A percentile compares a stretch with the other conserved stretches of the same genome.
phyloP scores from a whole-genome alignment of 495 filamentous ascomycete genomes.

The Neurospora terricola region DNA sequence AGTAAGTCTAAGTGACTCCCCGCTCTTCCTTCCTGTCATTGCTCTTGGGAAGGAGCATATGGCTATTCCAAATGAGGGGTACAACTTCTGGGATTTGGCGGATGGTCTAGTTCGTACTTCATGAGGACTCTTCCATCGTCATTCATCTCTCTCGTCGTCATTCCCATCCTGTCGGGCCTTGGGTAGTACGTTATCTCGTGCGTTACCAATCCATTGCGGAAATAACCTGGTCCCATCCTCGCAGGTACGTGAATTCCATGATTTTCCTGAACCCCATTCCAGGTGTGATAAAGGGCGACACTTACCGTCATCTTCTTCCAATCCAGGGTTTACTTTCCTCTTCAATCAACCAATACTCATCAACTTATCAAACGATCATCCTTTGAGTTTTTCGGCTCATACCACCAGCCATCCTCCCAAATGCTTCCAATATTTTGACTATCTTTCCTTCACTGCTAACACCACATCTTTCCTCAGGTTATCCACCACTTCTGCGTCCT shows the following conservation, averaged over 20 bases:
- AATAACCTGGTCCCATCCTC: conserved; percentile 4
- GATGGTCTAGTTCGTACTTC: background rate
- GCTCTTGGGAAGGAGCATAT: background rate
- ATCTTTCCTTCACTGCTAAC: background rate
- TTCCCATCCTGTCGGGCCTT: background rate
- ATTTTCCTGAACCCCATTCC: background rate
- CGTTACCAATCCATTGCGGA: background rate
- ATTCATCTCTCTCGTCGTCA: background rate
- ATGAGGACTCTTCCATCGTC: background rate
- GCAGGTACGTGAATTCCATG: background rate
- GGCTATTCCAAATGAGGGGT: background rate
- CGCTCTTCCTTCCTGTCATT: background rate
- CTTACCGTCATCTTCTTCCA: background rate
- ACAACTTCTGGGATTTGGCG: background rate
- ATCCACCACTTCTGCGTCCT: background rate
- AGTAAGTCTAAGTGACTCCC: background rate
- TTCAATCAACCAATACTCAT: background rate
- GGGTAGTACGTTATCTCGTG: background rate
- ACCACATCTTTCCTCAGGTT: background rate
- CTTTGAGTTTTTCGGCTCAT: background rate
- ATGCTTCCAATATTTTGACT: background rate
- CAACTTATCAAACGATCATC: background rate
- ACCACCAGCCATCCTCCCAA: background rate
- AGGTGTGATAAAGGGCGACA: no score
- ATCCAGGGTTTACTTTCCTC: conserved; percentile 16